Conservation (phyloP, 2,329 filamentous ascomycete genomes). For the Ophiostoma sp. region DNA sequence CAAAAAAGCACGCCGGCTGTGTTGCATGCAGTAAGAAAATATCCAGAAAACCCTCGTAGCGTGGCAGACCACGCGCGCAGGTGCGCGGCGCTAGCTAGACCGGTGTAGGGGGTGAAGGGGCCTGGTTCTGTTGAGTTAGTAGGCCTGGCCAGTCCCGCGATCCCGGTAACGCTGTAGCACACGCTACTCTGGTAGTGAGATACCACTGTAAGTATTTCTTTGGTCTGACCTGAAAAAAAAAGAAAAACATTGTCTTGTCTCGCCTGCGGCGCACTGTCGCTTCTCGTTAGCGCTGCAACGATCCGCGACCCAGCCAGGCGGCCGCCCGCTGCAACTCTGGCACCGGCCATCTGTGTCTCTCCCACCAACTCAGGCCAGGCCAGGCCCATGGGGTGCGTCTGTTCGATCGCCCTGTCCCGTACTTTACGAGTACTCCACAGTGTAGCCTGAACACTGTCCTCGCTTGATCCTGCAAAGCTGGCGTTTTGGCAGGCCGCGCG, state of each 20-base stretch:
- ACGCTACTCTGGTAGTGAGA: neutral
- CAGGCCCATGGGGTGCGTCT: neutral
- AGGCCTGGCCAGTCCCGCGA: neutral
- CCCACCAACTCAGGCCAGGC: neutral
- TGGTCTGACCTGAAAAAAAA: neutral
- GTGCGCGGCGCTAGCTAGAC: slow-evolving; percentile 9
- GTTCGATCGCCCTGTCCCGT: neutral
- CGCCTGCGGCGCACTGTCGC: slow-evolving; percentile 12
- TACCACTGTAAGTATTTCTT: neutral
- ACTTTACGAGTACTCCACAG: too few species aligned
- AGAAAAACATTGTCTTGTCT: neutral
- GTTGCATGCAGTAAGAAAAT: neutral
- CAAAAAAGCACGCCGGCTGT: neutral
- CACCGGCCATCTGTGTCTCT: neutral
- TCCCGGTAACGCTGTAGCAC: neutral
- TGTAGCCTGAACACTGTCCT: neutral
- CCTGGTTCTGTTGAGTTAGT: too few species aligned
- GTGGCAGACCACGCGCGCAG: slow-evolving; percentile 6
- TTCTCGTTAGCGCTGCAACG: slow-evolving; percentile 20
- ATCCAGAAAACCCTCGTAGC: neutral
- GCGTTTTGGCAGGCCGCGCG: neutral
- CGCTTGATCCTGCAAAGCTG: neutral
- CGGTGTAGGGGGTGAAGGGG: neutral
- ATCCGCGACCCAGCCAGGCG: slow-evolving; percentile 6
- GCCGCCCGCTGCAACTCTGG: slow-evolving; percentile 14